Conservation (phyloP, 164 flowering plant genomes). For the Magnolia sinica region DNA sequence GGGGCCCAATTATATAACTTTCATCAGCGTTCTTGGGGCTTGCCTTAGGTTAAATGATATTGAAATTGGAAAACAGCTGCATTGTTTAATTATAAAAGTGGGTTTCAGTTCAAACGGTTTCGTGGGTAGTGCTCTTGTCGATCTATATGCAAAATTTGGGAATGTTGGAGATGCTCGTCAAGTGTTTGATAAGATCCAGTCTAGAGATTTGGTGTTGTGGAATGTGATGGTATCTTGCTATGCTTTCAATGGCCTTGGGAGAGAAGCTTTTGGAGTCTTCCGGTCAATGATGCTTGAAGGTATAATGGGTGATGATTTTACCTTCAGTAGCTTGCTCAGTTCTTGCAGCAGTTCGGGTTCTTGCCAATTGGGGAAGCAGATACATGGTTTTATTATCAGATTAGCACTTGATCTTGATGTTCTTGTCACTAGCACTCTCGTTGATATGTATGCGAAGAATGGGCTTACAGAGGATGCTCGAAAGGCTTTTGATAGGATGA, state of each 20-base stretch:
- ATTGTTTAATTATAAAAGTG: slow-evolving; percentile 39
- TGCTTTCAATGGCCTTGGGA: slow-evolving; percentile 33
- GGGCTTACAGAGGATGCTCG: slow-evolving; percentile 40
- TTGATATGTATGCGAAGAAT: slow-evolving; percentile 62
- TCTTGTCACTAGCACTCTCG: slow-evolving; percentile 50
- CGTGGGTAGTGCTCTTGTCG: slow-evolving; percentile 43
- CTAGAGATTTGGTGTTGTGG: slow-evolving; percentile 59
- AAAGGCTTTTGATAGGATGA: slow-evolving; percentile 50
- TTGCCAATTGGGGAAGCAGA: slow-evolving; percentile 39
- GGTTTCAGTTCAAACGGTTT: slow-evolving; percentile 35
- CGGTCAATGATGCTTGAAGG: slow-evolving; percentile 40
- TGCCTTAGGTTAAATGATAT: slow-evolving; percentile 28
- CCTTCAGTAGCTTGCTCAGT: slow-evolving; percentile 48
- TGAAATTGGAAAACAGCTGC: slow-evolving; percentile 43
- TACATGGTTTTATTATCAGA: slow-evolving; percentile 45
- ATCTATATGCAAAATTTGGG: slow-evolving; percentile 51
- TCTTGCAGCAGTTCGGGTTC: slow-evolving; percentile 27
- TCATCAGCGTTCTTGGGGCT: slow-evolving; percentile 37
- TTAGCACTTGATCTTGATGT: slow-evolving; percentile 40
- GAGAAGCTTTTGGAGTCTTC: slow-evolving; percentile 40
- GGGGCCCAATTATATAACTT: slow-evolving; percentile 43
- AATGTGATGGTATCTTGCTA: slow-evolving; percentile 63
- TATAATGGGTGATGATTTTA: slow-evolving; percentile 45
- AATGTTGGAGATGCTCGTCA: slow-evolving; percentile 39
- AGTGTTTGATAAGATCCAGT: slow-evolving; percentile 37